Evolutionary conservation across 495 filamentous ascomycete genomes (phyloP), one percentile per base, ranked within the genome.

Genomic region (Aspergillus cristatus): DNA sequence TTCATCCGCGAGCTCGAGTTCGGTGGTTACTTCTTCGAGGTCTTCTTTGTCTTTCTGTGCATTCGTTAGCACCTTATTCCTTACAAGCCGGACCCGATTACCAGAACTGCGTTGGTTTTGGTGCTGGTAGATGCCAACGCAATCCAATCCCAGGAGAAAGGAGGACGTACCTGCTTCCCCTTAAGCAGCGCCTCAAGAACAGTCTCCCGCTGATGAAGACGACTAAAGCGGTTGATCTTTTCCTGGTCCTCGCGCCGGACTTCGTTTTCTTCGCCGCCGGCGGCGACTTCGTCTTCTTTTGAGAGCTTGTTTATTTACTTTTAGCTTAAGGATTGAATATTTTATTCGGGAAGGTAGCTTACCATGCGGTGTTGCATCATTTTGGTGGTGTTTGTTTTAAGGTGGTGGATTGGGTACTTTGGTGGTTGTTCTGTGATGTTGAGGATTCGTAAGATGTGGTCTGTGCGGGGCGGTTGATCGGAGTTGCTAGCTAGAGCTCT

Each of bases 141-240:
- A 17, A 51, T 35, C 1, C 20, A 13, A 32, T 40, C 18, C 7
- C 10, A 37, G 14, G 22, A 43, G n/a, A 29, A 15, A 35, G 33
- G 20, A 30, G 14, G 30, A 61, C 76, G 35, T 57, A 95, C 91
- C 54, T 82, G 79, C 57, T 94, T 96, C 4, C 53, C 57, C 48
- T 86, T 86, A 56, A 98, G 63, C 47, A 88, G 80, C 12, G 89
- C 86, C 58, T 90, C 82, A 14, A 97, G 58, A 7, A 65, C 53
- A 3, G 79, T 65, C 60, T 94, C 83, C 18, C 83, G 79, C 56
- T 93, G 86, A 59, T 98, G 93, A 34, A 98, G 70, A 26, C 88
- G 78, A 58, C 89, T 96, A 69, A 98, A 98, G 36, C 81, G 82
- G 63, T 97, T 98, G 73, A 98, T 98, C 61, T 88, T 93, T 63